Evolutionary conservation across 352 stramenopile species (phyloP).

Genomic region (Globisporangium orthogonon): DNA sequence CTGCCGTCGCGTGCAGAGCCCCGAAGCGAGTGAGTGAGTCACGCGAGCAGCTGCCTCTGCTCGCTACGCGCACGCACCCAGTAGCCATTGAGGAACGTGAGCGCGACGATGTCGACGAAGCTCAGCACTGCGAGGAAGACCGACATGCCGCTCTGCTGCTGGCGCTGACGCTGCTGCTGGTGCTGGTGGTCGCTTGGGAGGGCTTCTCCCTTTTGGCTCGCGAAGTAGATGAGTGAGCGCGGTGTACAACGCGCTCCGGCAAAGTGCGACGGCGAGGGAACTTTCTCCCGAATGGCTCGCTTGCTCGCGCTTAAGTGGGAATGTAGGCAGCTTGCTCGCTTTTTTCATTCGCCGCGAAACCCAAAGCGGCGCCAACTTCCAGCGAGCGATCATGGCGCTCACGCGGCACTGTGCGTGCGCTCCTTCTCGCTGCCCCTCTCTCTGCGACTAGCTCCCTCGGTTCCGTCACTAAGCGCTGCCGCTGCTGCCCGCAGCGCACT

Average conservation of each 20-base stretch:
- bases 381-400: slow-evolving; percentile 24
- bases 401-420: slow-evolving; percentile 46
- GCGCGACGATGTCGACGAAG: slow-evolving; percentile 79
- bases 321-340: no score
- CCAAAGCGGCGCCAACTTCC: slow-evolving; percentile 5
- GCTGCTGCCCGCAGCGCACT: slow-evolving; percentile 37
- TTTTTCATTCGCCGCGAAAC: not conserved
- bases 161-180: not conserved
- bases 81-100: slow-evolving; percentile 86
- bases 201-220: not conserved
- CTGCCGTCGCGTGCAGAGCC: slow-evolving; percentile 16
- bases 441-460: not conserved
- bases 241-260: not conserved
- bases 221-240: no score
- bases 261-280: not conserved
- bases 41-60: not conserved
- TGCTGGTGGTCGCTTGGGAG: not conserved
- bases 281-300: not conserved
- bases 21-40: not conserved
- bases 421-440: not conserved
- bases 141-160: slow-evolving; percentile 29
- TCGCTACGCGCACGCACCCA: slow-evolving; percentile 40
- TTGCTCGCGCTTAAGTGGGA: not conserved
- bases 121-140: slow-evolving; percentile 72
- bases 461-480: not conserved